phyloP scores from a whole-genome alignment of 345 rosid genomes.

The Draba incana region DNA sequence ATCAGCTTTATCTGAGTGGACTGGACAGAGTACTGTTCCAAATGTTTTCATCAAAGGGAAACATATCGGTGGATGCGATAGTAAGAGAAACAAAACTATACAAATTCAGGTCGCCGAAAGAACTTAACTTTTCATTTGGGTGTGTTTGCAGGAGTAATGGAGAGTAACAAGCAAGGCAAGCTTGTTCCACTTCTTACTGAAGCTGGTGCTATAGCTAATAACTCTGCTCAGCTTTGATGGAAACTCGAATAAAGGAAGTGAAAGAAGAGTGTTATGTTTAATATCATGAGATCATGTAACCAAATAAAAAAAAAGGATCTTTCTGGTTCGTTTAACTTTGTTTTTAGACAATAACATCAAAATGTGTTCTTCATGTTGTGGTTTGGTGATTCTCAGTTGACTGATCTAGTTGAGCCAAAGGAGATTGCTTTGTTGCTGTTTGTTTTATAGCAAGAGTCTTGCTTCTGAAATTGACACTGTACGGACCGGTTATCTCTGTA shows the following conservation, averaged over 20 bases:
- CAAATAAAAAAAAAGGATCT: conserved; percentile 16
- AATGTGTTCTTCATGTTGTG: background rate
- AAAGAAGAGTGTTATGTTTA: background rate
- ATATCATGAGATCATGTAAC: conserved; percentile 6
- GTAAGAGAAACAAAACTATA: too few species aligned
- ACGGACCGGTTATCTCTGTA: too few species aligned
- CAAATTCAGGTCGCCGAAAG: background rate
- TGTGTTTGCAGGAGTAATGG: conserved; percentile 51
- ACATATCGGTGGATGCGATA: conserved; percentile 71
- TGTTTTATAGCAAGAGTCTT: background rate
- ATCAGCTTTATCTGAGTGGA: conserved; percentile 60
- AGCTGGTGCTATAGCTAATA: conserved; percentile 58
- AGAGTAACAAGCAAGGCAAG: conserved; percentile 54
- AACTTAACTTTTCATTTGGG: background rate
- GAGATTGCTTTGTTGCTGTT: background rate
- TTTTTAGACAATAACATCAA: background rate
- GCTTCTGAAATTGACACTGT: background rate
- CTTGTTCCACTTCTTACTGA: conserved; percentile 60
- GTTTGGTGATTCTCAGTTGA: background rate
- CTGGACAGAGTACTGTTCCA: conserved; percentile 67
- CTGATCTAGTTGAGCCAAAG: background rate
- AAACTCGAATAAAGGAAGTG: background rate
- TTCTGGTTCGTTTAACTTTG: conserved; percentile 1
- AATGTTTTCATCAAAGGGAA: conserved; percentile 70
- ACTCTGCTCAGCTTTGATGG: conserved; percentile 48